Percentiles rank a stretch among this genome's conserved stretches.
Conservation (phyloP, 2,329 filamentous ascomycete genomes). For the Penicillium concentricum region DNA sequence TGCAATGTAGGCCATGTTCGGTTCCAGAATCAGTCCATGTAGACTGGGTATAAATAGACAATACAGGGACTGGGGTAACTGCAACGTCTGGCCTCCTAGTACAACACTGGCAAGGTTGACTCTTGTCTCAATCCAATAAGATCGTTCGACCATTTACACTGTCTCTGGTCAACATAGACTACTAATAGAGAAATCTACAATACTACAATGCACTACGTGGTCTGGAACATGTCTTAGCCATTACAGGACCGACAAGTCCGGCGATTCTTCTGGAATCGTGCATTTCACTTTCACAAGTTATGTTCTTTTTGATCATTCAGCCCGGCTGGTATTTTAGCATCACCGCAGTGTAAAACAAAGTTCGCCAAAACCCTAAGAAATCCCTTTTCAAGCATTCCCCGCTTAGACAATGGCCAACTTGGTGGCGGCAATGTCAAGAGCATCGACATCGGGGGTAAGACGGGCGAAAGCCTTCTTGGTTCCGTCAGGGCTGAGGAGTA, state of each 20-base stretch:
- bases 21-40: too few species aligned
- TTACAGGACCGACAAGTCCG: slow-evolving; percentile 14
- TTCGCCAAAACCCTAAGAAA: slow-evolving; percentile 49
- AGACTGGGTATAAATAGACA: background rate
- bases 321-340: slow-evolving; percentile 40
- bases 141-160: background rate
- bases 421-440: slow-evolving; percentile 97
- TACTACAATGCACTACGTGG: background rate
- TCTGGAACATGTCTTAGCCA: slow-evolving; percentile 3
- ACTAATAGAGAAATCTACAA: background rate
- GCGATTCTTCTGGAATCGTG: slow-evolving; percentile 19
- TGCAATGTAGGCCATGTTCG: background rate
- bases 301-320: slow-evolving; percentile 41
- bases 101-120: background rate
- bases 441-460: slow-evolving; percentile 93
- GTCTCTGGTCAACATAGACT: background rate
- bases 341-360: slow-evolving; percentile 42
- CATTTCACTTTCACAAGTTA: slow-evolving; percentile 24
- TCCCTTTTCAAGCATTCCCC: slow-evolving; percentile 26
- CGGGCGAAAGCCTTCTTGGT: slow-evolving; percentile 98
- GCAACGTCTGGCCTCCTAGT: too few species aligned
- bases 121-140: background rate
- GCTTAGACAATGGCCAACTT: slow-evolving; percentile 96
- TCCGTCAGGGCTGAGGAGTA: slow-evolving; percentile 72
- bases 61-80: background rate